Evolutionary conservation across 1,139 yeast species (phyloP), one percentile per base, ranked within the genome.

Genomic region (Hanseniaspora sp.): DNA sequence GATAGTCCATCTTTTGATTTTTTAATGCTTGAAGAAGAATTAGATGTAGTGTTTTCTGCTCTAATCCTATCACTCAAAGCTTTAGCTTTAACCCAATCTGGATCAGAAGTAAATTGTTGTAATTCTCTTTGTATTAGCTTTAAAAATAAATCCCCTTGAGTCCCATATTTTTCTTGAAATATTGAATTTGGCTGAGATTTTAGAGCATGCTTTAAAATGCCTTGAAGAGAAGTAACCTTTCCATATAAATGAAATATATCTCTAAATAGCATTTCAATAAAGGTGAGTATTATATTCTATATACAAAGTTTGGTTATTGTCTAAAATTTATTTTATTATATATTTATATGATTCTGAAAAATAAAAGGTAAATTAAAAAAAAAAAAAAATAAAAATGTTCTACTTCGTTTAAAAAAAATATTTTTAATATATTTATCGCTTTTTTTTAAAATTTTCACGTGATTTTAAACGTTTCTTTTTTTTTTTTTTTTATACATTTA

Each of bases 31-130:
- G 23, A 5, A 9, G 35, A 29, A 28, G 40, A 13, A 28, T 18
- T 9, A 15, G 7, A 18, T 42, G 28, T 3, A 31, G 29, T 1
- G 31, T 34, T 48, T 5, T 39, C 43, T 7, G 54, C 48, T 56
- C 57, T 58, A 15, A 58, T 54, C 29, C 56, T 55, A n/a, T 58
- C 57, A 13, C 69, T 61, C n/a, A 66, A 49, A 18, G 51, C 53
- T 41, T 54, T 60, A 8, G 69, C 68, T 12, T 56, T 49, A 41
- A 64, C 63, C 69, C 69, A 65, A 23, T 61, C 59, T 17, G 63
- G 60, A 51, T 66, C 69, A 37, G 62, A 46, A 37, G 47, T 42
- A 23, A 41, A 9, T 15, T 34, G 15, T n/a, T 48, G 39, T 31
- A 48, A 29, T 30, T 48, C 47, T n/a, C 17, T 31, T 35, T 48